Evolutionary conservation across 2,329 filamentous ascomycete genomes (phyloP).

Genomic region (Botrytis tulipae): DNA sequence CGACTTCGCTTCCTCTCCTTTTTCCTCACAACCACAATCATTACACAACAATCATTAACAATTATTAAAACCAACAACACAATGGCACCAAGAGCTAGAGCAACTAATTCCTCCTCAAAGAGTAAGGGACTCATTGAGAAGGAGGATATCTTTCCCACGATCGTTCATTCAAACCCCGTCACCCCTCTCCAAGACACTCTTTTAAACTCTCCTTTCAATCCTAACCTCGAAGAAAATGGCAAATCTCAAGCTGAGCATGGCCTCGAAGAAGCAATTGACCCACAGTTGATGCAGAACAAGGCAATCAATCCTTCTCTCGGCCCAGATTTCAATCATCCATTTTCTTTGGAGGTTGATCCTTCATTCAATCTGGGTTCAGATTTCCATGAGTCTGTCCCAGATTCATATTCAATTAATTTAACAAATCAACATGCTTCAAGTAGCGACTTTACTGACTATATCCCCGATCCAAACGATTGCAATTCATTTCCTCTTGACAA

Average conservation of each 20-base stretch:
- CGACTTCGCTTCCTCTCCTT: background rate
- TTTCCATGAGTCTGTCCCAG: fast-evolving
- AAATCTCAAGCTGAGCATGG: background rate
- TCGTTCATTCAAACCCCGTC: background rate
- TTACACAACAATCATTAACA: background rate
- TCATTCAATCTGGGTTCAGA: too few relatives aligned
- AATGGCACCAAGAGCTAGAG: background rate
- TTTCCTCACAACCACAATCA: background rate
- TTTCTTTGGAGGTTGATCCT: background rate
- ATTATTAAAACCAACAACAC: background rate
- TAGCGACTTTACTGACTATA: background rate
- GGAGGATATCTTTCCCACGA: background rate
- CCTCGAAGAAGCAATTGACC: background rate
- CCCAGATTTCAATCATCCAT: background rate
- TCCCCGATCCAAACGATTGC: background rate
- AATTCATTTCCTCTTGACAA: background rate
- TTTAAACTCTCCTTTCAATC: background rate
- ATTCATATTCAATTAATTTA: background rate
- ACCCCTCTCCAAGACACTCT: background rate
- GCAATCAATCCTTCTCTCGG: background rate
- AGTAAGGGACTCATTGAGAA: background rate
- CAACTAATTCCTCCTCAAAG: background rate
- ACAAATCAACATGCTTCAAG: too few relatives aligned
- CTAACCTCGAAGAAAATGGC: background rate
- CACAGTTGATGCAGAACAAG: background rate